Base-by-base conservation (phyloP, 371 early-diverging fungal genomes). In the Mortierella sp. region DNA sequence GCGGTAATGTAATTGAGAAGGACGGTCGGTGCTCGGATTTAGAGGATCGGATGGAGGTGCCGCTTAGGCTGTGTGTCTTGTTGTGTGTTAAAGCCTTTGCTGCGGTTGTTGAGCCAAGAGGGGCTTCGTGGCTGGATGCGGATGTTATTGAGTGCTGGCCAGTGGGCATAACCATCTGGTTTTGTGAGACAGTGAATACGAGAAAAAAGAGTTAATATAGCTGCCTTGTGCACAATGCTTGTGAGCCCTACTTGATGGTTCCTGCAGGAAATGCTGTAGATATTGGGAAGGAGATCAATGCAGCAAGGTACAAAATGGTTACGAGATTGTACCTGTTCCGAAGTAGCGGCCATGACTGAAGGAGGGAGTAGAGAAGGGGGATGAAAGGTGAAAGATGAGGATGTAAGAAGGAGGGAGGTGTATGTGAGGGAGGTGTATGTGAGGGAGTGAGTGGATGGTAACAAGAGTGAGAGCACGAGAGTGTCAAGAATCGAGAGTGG, bases 1-100 rank as follows among this genome's bases (percentile, higher is more conserved):
- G 75, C 7, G 86, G 86, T 10, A 86, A 70, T 11, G 78, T 80
- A 75, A 86, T 86, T 10, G 86, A 80, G 71, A 86, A 86, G 5
- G 82, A 80, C 1, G 86, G 82, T 24, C 86, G 77, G 14, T 80
- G 63, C 16, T 86, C 80, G 3, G 50, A 38, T 26, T 57, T 57
- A 11, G n/a, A 8, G 26, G 58, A 63, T 7, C 73, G 55, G 50
- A 68, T n/a, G 31, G 77, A 73, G 28, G 54, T 48, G 24, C 34
- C 58, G 72, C 58, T 57, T 6, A 19, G 45, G 68, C 68, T 77
- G 71, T 63, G 78, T 71, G 52, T 74, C 50, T 21, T 75, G 45
- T 75, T 71, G 70, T 55, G 48, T 63, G 42, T 71, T n/a, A 70
- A 19, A 7, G 50, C 60, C 3, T 31, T 54, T 45, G 47, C 7